Evolutionary conservation across 352 stramenopile genomes (phyloP).

Genomic region (Phytophthora pinifolia): DNA sequence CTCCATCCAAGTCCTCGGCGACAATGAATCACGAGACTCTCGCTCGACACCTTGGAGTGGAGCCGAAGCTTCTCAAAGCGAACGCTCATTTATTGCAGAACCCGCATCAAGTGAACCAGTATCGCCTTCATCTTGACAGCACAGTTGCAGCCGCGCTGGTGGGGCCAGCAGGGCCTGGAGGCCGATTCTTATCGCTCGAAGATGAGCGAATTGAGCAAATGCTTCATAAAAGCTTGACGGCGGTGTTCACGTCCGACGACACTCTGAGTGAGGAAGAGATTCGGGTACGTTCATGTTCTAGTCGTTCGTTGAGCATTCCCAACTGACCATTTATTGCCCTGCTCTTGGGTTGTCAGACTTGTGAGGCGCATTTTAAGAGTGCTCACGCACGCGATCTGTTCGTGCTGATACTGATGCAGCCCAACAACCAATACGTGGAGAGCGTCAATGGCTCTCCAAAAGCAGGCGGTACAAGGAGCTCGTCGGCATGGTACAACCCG

Average conservation of each 20-base stretch:
- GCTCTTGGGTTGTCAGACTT: slow-evolving; percentile 36
- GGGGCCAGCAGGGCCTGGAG: slow-evolving; percentile 16
- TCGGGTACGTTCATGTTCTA: slow-evolving; percentile 34
- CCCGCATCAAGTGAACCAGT: slow-evolving; percentile 48
- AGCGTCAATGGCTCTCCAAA: slow-evolving; percentile 30
- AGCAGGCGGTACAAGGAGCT: slow-evolving; percentile 26
- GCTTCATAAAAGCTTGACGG: slow-evolving; percentile 82
- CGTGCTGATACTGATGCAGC: slow-evolving; percentile 87
- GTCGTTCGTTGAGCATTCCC: not conserved
- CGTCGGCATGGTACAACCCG: slow-evolving; percentile 72
- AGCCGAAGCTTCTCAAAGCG: slow-evolving; percentile 35
- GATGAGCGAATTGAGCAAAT: slow-evolving; percentile 78
- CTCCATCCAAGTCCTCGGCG: not conserved
- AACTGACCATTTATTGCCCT: slow-evolving; percentile 1
- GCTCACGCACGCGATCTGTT: slow-evolving; percentile 77
- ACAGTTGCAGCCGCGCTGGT: slow-evolving; percentile 17
- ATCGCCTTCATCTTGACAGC: slow-evolving; percentile 31
- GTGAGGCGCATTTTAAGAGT: slow-evolving; percentile 64
- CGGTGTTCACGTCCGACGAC: slow-evolving; percentile 82
- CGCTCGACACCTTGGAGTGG: slow-evolving; percentile 37
- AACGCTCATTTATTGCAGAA: slow-evolving; percentile 42
- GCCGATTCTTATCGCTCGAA: slow-evolving; percentile 59
- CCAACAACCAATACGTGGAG: slow-evolving; percentile 73
- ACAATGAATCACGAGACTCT: slow-evolving; percentile 27
- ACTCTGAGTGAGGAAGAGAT: slow-evolving; percentile 52